Evolutionary conservation across 306 rosid genomes (phyloP), one percentile per base, ranked within the genome.

Genomic region (Rosa persica): DNA sequence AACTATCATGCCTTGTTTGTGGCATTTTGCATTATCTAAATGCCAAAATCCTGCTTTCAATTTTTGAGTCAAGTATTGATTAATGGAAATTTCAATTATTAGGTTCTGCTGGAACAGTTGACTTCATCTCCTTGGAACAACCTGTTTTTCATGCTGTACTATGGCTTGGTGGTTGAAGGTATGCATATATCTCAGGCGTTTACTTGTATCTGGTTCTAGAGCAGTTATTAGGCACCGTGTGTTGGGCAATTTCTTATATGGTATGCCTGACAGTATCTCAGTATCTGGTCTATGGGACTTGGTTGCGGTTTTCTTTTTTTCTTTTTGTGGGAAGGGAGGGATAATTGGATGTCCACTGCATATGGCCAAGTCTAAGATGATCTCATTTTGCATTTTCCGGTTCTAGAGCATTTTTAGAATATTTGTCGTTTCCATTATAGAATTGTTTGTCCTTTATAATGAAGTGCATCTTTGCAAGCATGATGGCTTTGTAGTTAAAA

Each of bases 111-210:
- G 86, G 98, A 94, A 80, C 98, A 94, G 78, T 76, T 88, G 61
- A 92, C 93, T 51, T 72, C 90, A 67, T 90, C 95, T 81, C 98
- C 97, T 44, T 94, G 97, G 97, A 90, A 89, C 86, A 94, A 92
- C 90, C 11, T 90, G 39, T 78, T 92, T 52, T 94, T 92, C 89
- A 83, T 94, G 95, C 81, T 90, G 82, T 94, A 90, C 84, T 94
- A 88, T 89, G 98, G 97, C 79, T 81, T 92, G 91, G 87, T 94
- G 57, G 85, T 94, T 74, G 98, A 94, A 92, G 96, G 98, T 92
- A 90, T 61, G 76, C 25, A 74, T 46, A 19, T 52, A 16, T 25
- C 58, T 79, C 19, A 15, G 16, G n/a, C 44, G 11, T 68, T 54
- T 4, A 16, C 55, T 40, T 68, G 47, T 51, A 19, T 72, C 43